These are phyloP conservation scores for Mallotus repandus DNA, from an alignment of 441 rosid species.

Conservation along the genomic window DNA sequence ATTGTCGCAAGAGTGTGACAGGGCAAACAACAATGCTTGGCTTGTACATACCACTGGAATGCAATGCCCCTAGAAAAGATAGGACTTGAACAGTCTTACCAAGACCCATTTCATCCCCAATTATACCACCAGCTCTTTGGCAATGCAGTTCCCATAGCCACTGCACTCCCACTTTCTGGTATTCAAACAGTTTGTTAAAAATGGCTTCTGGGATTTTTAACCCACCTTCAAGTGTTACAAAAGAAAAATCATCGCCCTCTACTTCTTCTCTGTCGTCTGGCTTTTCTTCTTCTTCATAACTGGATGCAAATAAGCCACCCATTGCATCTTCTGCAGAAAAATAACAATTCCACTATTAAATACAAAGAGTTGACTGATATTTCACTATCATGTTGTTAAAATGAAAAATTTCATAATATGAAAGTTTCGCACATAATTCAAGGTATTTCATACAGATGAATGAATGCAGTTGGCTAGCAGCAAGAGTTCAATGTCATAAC, in stretches of 20 bases:
- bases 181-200: slow-evolving; percentile 78
- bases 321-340: slow-evolving; percentile 46
- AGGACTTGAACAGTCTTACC: slow-evolving; percentile 94
- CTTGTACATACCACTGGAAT: slow-evolving; percentile 83
- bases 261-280: slow-evolving; percentile 50
- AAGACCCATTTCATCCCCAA: slow-evolving; percentile 99
- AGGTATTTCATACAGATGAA: neutral
- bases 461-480: neutral
- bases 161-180: slow-evolving; percentile 97
- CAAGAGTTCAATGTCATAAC: neutral
- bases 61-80: slow-evolving; percentile 92
- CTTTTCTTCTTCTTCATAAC: slow-evolving; percentile 59
- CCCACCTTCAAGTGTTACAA: slow-evolving; percentile 80
- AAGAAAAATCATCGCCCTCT: slow-evolving; percentile 39
- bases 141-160: slow-evolving; percentile 99
- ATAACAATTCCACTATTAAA: neutral
- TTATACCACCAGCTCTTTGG: slow-evolving; percentile 96
- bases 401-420: neutral
- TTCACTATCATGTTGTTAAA: neutral
- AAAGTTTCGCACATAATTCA: neutral
- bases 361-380: neutral
- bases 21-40: slow-evolving; percentile 96
- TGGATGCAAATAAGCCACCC: slow-evolving; percentile 40
- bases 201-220: slow-evolving; percentile 71
- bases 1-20: slow-evolving; percentile 84